phyloP scores from a whole-genome alignment of 257 asterid genomes.

The Solanum chiquidenum region DNA sequence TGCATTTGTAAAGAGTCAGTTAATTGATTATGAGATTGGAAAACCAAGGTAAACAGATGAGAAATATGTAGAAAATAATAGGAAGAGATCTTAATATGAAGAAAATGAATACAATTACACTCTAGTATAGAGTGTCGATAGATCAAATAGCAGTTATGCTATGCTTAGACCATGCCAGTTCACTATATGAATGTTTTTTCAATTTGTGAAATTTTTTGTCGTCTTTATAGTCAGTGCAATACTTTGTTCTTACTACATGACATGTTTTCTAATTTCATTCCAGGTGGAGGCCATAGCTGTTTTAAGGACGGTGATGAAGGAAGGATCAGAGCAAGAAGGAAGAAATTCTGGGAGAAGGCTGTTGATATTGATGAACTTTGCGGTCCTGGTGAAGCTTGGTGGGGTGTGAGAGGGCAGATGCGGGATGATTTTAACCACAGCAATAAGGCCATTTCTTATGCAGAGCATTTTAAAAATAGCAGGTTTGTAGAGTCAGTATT shows the following conservation, averaged over 20 bases:
- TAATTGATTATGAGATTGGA: background rate
- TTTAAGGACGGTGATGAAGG: constrained; percentile 89
- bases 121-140: background rate
- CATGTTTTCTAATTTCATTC: background rate
- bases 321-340: constrained; percentile 60
- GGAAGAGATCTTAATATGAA: background rate
- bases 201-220: background rate
- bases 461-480: constrained; percentile 73
- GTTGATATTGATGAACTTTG: constrained; percentile 77
- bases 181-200: background rate
- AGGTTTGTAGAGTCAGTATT: constrained; percentile 81
- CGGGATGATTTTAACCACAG: constrained; percentile 92
- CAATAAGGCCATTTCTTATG: constrained; percentile 51
- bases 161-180: background rate
- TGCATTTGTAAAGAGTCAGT: background rate
- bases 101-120: background rate
- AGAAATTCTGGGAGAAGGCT: constrained; percentile 89
- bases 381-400: constrained; percentile 94
- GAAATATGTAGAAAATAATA: background rate
- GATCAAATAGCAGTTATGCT: background rate
- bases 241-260: background rate
- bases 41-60: background rate
- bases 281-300: constrained; percentile 99
- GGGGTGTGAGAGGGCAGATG: constrained; percentile 94
- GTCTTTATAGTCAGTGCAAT: background rate